Evolutionary conservation across 2,329 filamentous ascomycete species (phyloP).

Genomic region (Orbilia ellipsospora): DNA sequence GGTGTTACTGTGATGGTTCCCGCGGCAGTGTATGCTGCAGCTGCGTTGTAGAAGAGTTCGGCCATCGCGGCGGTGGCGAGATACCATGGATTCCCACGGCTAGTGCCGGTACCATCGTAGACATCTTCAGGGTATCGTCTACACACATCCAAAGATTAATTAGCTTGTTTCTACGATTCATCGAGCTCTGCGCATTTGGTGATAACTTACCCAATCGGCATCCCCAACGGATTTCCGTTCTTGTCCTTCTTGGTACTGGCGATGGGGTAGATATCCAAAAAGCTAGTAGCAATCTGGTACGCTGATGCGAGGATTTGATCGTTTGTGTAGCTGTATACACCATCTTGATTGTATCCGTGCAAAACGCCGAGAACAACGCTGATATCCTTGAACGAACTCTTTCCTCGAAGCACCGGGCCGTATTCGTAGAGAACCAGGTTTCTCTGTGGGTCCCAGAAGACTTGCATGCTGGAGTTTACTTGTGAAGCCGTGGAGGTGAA

Average conservation of each 20-base stretch:
- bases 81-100: slow-evolving; percentile 77
- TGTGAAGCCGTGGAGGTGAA: slow-evolving; percentile 19
- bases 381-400: slow-evolving; percentile 52
- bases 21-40: slow-evolving; percentile 75
- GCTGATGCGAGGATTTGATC: slow-evolving; percentile 45
- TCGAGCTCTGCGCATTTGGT: background rate
- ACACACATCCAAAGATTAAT: slow-evolving; percentile 63
- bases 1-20: slow-evolving; percentile 74
- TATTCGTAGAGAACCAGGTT: slow-evolving; percentile 43
- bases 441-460: slow-evolving; percentile 72
- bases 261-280: slow-evolving; percentile 48
- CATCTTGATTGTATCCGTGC: slow-evolving; percentile 43
- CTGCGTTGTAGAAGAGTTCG: slow-evolving; percentile 80
- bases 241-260: slow-evolving; percentile 30
- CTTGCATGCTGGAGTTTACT: slow-evolving; percentile 78
- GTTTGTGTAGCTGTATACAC: slow-evolving; percentile 41
- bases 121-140: slow-evolving; percentile 78
- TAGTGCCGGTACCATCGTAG: slow-evolving; percentile 73
- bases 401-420: slow-evolving; percentile 44
- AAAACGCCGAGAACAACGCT: slow-evolving; percentile 47
- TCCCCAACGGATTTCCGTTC: slow-evolving; percentile 50
- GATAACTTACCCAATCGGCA: slow-evolving; percentile 59
- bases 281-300: slow-evolving; percentile 51
- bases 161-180: background rate
- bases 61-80: slow-evolving; percentile 80